Evolutionary conservation across 768 basidiomycete genomes (phyloP).

Genomic region (Kwoniella bestiolae): DNA sequence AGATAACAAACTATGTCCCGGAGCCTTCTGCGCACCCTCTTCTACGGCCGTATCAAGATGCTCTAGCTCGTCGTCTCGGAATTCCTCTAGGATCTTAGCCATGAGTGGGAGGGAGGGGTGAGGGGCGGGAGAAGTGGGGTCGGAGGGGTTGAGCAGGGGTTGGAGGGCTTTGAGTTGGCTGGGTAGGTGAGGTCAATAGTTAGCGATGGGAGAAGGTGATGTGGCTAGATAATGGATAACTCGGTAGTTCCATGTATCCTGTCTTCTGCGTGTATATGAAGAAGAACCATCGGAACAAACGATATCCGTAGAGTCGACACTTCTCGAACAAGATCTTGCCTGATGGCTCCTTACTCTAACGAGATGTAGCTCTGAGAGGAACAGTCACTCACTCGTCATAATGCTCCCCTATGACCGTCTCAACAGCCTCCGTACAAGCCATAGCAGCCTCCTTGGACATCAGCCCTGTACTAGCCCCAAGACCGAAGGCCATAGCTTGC

Average conservation of each 20-base stretch:
- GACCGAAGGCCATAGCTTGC: constrained; percentile 80
- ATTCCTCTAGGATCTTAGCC: constrained; percentile 73
- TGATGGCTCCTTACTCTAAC: too few relatives aligned
- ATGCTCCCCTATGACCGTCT: constrained; percentile 96
- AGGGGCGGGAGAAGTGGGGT: constrained; percentile 53
- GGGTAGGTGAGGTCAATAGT: constrained; percentile 4
- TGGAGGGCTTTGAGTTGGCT: constrained; percentile 75
- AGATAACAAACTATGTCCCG: constrained; percentile 86
- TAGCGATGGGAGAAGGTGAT: neutral
- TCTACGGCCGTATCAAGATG: constrained; percentile 90
- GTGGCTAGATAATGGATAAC: too few relatives aligned
- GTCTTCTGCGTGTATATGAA: too few relatives aligned
- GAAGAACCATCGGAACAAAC: too few relatives aligned
- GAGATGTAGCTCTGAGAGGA: too few relatives aligned
- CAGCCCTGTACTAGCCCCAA: constrained; percentile 82
- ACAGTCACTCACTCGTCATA: constrained; percentile 94
- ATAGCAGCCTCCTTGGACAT: constrained; percentile 93
- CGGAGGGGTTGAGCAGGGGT: constrained; percentile 34
- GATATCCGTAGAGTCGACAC: too few relatives aligned
- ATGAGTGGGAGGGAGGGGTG: constrained; percentile 81
- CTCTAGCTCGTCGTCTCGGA: constrained; percentile 92
- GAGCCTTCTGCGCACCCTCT: constrained; percentile 83
- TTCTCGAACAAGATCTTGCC: too few relatives aligned
- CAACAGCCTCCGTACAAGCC: constrained; percentile 98
- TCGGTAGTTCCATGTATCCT: too few relatives aligned